phyloP scores from a whole-genome alignment of 1,284 basidiomycete genomes.

The Melampsora occidentalis region DNA sequence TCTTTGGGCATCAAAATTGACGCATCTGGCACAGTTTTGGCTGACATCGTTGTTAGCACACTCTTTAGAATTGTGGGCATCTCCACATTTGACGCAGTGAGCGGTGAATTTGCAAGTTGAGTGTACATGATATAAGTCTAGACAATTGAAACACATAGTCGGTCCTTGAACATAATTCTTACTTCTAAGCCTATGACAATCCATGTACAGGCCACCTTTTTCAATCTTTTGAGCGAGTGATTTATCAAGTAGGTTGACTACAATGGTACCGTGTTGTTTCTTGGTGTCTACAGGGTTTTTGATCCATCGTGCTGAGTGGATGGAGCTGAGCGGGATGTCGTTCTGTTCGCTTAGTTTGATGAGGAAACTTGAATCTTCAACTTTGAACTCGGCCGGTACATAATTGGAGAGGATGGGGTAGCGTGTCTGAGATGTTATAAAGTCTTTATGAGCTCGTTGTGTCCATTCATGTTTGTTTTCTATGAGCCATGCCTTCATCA shows the following conservation, averaged over 20 bases:
- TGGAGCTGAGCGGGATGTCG: too few species aligned
- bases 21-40: not conserved
- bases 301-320: too few species aligned
- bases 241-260: not conserved
- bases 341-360: too few species aligned
- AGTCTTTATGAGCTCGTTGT: too few species aligned
- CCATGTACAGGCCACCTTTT: not conserved
- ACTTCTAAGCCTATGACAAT: constrained; percentile 5
- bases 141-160: constrained; percentile 21
- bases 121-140: constrained; percentile 10
- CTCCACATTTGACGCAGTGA: constrained; percentile 13
- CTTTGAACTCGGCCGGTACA: too few species aligned
- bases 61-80: constrained; percentile 7
- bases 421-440: too few species aligned
- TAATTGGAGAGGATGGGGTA: too few species aligned
- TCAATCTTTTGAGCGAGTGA: not conserved
- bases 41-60: not conserved
- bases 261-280: too few species aligned
- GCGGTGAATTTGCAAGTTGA: not conserved
- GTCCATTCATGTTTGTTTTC: too few species aligned
- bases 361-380: too few species aligned
- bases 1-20: not conserved
- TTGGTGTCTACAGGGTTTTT: too few species aligned
- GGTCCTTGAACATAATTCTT: not conserved
- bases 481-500: too few species aligned